A percentile compares a stretch with the other conserved stretches of the same genome.
These are phyloP conservation scores for Helotiales sp. DNA, from an alignment of 2,329 filamentous ascomycete species.

Conservation along the genomic window DNA sequence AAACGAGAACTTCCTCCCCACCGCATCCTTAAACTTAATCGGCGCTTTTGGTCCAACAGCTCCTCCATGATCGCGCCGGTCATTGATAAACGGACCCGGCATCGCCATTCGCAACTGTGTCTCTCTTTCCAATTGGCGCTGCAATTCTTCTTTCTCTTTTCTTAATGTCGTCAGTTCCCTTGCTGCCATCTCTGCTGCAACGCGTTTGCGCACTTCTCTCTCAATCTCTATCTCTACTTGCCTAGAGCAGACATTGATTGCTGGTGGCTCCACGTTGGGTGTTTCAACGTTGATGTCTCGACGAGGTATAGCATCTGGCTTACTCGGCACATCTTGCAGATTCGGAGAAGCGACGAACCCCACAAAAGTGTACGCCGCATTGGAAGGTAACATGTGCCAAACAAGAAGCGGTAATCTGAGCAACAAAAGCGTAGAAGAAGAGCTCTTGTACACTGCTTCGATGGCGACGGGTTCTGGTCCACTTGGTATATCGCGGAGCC, in stretches of 20 bases:
- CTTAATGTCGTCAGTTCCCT: background rate
- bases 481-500: constrained; percentile 2
- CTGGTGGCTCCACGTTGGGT: no score
- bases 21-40: constrained; percentile 86
- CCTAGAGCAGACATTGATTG: no score
- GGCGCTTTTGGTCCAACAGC: constrained; percentile 47
- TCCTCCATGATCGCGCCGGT: background rate
- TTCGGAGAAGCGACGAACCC: constrained; percentile 2
- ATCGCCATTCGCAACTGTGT: background rate
- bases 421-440: constrained; percentile 14
- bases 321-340: background rate
- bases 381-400: constrained; percentile 18
- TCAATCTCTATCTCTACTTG: background rate
- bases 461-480: constrained; percentile 10
- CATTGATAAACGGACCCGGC: background rate
- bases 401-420: constrained; percentile 10
- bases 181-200: background rate
- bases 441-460: constrained; percentile 14
- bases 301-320: no score
- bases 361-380: constrained; percentile 12
- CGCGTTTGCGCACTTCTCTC: background rate
- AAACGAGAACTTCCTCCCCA: constrained; percentile 89
- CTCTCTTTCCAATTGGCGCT: background rate
- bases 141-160: background rate
- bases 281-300: no score